Conservation (phyloP, 257 asterid species). For the Ballota nigra region DNA sequence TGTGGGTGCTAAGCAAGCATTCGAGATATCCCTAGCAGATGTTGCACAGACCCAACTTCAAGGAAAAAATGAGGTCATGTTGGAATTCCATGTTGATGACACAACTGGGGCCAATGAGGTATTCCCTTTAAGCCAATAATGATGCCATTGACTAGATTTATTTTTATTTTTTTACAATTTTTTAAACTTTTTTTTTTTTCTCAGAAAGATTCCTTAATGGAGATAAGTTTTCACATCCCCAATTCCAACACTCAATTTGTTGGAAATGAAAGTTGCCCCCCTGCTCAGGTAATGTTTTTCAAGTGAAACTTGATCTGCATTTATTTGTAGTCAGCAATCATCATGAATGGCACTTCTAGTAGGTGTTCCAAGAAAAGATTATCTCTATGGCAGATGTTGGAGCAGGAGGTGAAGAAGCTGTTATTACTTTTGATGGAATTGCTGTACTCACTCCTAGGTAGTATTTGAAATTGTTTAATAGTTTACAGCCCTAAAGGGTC, state of each 20-base stretch:
- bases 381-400: slow-evolving; percentile 85
- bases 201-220: slow-evolving; percentile 98
- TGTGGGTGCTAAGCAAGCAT: slow-evolving; percentile 84
- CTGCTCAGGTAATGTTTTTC: slow-evolving; percentile 64
- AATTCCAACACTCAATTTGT: slow-evolving; percentile 80
- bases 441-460: slow-evolving; percentile 91
- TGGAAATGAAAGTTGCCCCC: slow-evolving; percentile 75
- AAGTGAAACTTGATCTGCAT: slow-evolving; percentile 4
- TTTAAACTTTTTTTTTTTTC: neutral
- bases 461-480: neutral
- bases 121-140: neutral
- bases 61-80: slow-evolving; percentile 85
- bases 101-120: slow-evolving; percentile 95
- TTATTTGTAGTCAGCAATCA: neutral
- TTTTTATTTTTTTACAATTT: neutral
- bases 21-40: slow-evolving; percentile 87
- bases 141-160: neutral
- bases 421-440: slow-evolving; percentile 77
- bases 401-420: slow-evolving; percentile 86
- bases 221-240: slow-evolving; percentile 89
- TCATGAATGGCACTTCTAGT: slow-evolving; percentile 4
- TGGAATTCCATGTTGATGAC: slow-evolving; percentile 94
- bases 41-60: slow-evolving; percentile 94
- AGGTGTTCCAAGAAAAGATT: slow-evolving; percentile 85
- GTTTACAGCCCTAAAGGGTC: neutral